Conservation (phyloP, 2,329 filamentous ascomycete genomes). For the Chaetomiaceae sp. region DNA sequence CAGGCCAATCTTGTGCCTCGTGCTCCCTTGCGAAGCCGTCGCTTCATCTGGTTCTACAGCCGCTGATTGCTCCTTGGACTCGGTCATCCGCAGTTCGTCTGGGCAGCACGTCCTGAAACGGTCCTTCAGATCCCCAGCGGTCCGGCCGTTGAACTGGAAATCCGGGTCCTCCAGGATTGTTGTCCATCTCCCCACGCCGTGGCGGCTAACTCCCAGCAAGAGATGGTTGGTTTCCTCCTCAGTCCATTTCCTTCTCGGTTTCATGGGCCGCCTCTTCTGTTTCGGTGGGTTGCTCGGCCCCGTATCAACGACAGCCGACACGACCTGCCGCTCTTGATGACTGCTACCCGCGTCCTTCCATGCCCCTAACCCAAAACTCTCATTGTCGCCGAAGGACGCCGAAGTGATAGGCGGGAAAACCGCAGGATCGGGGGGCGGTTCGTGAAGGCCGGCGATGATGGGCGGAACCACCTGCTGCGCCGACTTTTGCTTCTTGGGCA, state of each 20-base stretch:
- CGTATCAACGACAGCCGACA: slow-evolving; percentile 20
- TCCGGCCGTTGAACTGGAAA: slow-evolving; percentile 58
- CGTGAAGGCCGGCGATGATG: slow-evolving; percentile 61
- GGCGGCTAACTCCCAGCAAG: slow-evolving; percentile 55
- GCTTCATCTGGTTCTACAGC: slow-evolving; percentile 17
- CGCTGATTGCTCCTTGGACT: slow-evolving; percentile 29
- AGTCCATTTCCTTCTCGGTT: slow-evolving; percentile 59
- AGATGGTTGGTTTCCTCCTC: slow-evolving; percentile 62
- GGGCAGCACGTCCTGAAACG: slow-evolving; percentile 64
- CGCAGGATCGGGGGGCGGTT: slow-evolving; percentile 56
- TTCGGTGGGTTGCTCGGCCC: slow-evolving; percentile 33
- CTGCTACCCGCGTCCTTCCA: slow-evolving; percentile 40
- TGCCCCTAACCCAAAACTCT: slow-evolving; percentile 37
- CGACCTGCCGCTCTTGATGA: slow-evolving; percentile 26
- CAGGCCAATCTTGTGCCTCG: slow-evolving; percentile 45
- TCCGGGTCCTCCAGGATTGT: slow-evolving; percentile 57
- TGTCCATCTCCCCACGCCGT: slow-evolving; percentile 64
- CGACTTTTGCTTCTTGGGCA: slow-evolving; percentile 60
- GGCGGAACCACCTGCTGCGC: slow-evolving; percentile 54
- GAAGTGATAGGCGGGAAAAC: slow-evolving; percentile 62
- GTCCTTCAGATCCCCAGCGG: slow-evolving; percentile 61
- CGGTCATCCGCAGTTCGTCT: slow-evolving; percentile 49
- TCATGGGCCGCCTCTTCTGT: slow-evolving; percentile 50
- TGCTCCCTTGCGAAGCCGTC: slow-evolving; percentile 27
- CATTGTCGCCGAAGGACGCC: slow-evolving; percentile 48